phyloP scores from a whole-genome alignment of 257 asterid genomes.

The Solanum chilense region DNA sequence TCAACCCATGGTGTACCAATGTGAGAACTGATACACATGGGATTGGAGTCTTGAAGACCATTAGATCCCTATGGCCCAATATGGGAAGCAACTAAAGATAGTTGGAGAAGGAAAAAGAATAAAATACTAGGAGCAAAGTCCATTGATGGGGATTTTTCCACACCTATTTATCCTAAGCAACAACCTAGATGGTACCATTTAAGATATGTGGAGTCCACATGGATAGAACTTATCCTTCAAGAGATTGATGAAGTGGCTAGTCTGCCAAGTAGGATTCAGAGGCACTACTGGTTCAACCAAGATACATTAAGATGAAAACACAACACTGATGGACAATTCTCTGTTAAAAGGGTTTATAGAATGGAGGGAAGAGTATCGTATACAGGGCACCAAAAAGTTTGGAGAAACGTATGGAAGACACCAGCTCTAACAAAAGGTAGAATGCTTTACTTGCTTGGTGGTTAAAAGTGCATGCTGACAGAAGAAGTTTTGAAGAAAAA shows the following conservation, averaged over 20 bases:
- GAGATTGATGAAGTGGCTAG: background rate
- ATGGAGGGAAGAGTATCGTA: background rate
- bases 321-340: background rate
- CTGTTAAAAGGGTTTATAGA: background rate
- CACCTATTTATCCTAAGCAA: background rate
- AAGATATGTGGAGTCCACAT: background rate
- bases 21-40: background rate
- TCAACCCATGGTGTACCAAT: background rate
- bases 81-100: background rate
- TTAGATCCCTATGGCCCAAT: background rate
- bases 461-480: background rate
- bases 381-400: background rate
- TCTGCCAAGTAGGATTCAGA: background rate
- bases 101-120: background rate
- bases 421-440: background rate
- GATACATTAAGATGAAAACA: background rate
- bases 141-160: background rate
- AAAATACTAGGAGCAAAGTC: background rate
- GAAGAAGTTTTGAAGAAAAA: background rate
- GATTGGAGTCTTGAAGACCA: background rate
- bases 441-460: background rate
- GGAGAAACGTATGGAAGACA: background rate
- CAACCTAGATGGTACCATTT: background rate
- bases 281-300: background rate
- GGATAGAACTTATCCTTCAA: background rate